Conservation (phyloP, 2,329 filamentous ascomycete species). For the Cladophialophora immunda region DNA sequence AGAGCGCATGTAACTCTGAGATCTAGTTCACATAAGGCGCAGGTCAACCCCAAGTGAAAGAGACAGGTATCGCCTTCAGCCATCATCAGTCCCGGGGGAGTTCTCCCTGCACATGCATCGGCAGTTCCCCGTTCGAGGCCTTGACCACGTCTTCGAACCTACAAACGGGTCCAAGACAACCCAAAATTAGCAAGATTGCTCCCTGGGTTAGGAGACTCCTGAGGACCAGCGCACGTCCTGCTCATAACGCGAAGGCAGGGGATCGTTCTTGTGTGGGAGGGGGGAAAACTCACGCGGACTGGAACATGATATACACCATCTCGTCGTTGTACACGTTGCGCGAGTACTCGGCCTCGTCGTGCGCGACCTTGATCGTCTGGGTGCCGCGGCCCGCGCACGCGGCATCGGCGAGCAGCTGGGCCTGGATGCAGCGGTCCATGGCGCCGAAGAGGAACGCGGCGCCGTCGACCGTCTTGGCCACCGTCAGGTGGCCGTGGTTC, state of each 20-base stretch:
- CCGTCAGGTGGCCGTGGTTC: constrained; percentile 65
- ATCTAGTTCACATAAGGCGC: too few species aligned
- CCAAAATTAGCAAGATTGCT: background rate
- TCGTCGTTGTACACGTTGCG: constrained; percentile 38
- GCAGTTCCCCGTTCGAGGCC: constrained; percentile 36
- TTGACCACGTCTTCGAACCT: constrained; percentile 38
- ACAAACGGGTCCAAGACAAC: background rate
- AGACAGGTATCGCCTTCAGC: background rate
- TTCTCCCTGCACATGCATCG: constrained; percentile 37
- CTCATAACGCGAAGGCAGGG: background rate
- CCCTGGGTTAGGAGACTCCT: background rate
- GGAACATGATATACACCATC: constrained; percentile 42
- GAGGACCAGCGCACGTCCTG: background rate
- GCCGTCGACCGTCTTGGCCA: constrained; percentile 59
- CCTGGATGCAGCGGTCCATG: constrained; percentile 52
- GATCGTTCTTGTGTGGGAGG: too few species aligned
- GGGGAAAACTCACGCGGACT: constrained; percentile 32
- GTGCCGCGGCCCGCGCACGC: constrained; percentile 46
- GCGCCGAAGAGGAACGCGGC: constrained; percentile 64
- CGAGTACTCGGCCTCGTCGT: constrained; percentile 37
- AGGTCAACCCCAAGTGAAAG: too few species aligned
- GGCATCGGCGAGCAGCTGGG: constrained; percentile 52
- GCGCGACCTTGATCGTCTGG: constrained; percentile 34
- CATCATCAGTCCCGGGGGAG: constrained; percentile 26
- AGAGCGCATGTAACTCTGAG: too few species aligned